Base-by-base conservation (phyloP, 2,329 filamentous ascomycete species). In the Colletotrichum scovillei region DNA sequence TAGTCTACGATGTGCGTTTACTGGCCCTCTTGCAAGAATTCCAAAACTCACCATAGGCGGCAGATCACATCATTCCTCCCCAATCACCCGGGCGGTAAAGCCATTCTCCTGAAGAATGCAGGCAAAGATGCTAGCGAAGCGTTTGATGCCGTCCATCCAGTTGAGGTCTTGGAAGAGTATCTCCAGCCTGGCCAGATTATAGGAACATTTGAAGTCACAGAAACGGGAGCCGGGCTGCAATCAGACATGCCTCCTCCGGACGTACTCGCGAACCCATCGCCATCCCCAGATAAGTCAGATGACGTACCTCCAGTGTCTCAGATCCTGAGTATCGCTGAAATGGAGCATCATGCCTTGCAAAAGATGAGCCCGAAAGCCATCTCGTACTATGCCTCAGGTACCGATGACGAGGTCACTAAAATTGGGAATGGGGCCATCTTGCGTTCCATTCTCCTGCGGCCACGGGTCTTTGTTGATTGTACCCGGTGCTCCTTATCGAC, bases 371-470 rank as follows among this genome's bases (percentile, higher is more conserved):
- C 89, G 75, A 96, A 95, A 83, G 93, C 92, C 65, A 96, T 93
- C 93, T 93, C 93, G 62, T 97, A 97, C 84, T 97, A 97, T 84
- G 95, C 90, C 82, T 97, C 94, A 1, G 94, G 93, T 1, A 87
- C 89, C 65, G 95, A 97, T 81, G 94, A 97, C 81, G 86, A 94
- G 42, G 81, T 90, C 76, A 92, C 92, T 73, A 97, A 97, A 80
- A 81, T 81, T n/a, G 88, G 92, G 81, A 97, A 97, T 85, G 93
- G 91, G 78, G 82, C 86, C 28, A 92, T 93, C 28, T 97, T 95
- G 81, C 88, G 89, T 49, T 89, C 90, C 74, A 95, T 97, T 76
- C 86, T 97, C 3, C 87, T 97, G 5, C 91, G 95, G 14, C 94
- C 95, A 9, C 88, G 95, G 30, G 89, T 97, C 53, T 97, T 97